A percentile compares a stretch with the other conserved stretches of the same genome.
These are phyloP conservation scores for Eragrostis curvula DNA, from an alignment of 176 grass and related monocot genomes.

Conservation along the genomic window DNA sequence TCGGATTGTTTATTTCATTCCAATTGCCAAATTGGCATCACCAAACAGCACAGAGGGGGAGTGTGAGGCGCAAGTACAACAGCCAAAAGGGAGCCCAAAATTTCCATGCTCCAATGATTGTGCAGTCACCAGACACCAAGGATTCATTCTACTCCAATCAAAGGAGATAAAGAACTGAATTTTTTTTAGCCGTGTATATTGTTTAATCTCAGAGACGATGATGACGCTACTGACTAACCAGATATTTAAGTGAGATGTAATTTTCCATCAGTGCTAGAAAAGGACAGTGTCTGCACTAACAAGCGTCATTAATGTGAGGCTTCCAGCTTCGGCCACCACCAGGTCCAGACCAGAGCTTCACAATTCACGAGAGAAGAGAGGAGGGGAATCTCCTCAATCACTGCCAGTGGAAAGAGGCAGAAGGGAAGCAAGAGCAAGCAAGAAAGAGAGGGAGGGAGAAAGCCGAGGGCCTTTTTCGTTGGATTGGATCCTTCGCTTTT, in stretches of 20 bases:
- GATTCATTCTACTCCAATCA: constrained; percentile 38
- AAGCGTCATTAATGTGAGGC: constrained; percentile 8
- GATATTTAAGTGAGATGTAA: constrained; percentile 38
- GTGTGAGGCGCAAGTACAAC: constrained; percentile 22
- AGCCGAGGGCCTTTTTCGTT: constrained; percentile 39
- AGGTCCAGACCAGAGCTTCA: background rate
- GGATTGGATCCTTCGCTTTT: constrained; percentile 60
- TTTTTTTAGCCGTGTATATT: background rate
- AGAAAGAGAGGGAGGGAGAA: constrained; percentile 44
- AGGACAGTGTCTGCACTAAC: constrained; percentile 38
- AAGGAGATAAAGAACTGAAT: constrained; percentile 4
- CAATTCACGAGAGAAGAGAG: background rate
- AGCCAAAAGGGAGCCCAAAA: constrained; percentile 35
- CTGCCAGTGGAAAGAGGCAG: constrained; percentile 45
- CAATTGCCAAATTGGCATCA: constrained; percentile 38
- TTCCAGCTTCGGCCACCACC: constrained; percentile 12
- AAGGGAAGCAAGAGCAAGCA: constrained; percentile 45
- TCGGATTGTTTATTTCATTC: constrained; percentile 18
- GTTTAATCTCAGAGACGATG: background rate
- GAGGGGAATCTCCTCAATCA: constrained; percentile 12
- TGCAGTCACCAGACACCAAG: constrained; percentile 7
- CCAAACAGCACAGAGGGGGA: constrained; percentile 14
- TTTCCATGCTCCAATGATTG: constrained; percentile 63
- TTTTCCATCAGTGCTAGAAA: constrained; percentile 29
- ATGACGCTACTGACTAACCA: background rate